Conservation (phyloP, 176 grass and related monocot species). For the Aegilops bicornis region DNA sequence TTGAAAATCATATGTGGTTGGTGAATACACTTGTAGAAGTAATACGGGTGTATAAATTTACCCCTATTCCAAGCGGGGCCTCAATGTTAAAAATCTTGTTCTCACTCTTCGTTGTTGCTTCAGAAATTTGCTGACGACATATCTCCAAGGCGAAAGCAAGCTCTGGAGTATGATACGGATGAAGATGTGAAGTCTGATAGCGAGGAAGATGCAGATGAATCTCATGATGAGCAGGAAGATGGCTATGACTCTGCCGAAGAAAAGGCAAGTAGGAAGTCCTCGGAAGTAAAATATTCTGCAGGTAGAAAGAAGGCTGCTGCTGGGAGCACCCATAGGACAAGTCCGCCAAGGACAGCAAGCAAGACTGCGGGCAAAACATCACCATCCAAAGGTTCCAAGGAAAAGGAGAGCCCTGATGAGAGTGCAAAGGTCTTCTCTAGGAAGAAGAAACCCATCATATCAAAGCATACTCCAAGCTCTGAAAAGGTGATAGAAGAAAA, state of each 20-base stretch:
- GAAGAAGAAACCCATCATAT: slow-evolving; percentile 57
- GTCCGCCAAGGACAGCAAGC: slow-evolving; percentile 32
- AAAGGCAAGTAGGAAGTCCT: slow-evolving; percentile 46
- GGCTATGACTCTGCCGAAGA: slow-evolving; percentile 51
- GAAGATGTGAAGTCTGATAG: slow-evolving; percentile 50
- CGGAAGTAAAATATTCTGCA: slow-evolving; percentile 49
- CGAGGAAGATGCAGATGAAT: slow-evolving; percentile 52
- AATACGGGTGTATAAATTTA: too few species aligned
- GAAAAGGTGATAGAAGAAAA: slow-evolving; percentile 63
- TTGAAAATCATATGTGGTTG: too few species aligned
- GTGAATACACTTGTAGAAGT: too few species aligned
- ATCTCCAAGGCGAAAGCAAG: slow-evolving; percentile 32
- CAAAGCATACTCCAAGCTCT: slow-evolving; percentile 33
- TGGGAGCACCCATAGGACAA: slow-evolving; percentile 41
- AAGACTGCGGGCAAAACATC: slow-evolving; percentile 44
- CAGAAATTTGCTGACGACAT: slow-evolving; percentile 47
- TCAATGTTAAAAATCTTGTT: slow-evolving; percentile 18
- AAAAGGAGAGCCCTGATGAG: slow-evolving; percentile 40
- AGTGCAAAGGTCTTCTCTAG: slow-evolving; percentile 89
- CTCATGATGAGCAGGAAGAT: slow-evolving; percentile 49
- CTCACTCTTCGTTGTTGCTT: slow-evolving; percentile 11
- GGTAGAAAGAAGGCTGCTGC: slow-evolving; percentile 40
- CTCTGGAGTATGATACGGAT: slow-evolving; percentile 47
- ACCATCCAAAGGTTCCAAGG: slow-evolving; percentile 50
- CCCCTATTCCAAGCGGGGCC: too few species aligned